Conservation (phyloP, 768 basidiomycete genomes). For the Amanita subjunquillea region DNA sequence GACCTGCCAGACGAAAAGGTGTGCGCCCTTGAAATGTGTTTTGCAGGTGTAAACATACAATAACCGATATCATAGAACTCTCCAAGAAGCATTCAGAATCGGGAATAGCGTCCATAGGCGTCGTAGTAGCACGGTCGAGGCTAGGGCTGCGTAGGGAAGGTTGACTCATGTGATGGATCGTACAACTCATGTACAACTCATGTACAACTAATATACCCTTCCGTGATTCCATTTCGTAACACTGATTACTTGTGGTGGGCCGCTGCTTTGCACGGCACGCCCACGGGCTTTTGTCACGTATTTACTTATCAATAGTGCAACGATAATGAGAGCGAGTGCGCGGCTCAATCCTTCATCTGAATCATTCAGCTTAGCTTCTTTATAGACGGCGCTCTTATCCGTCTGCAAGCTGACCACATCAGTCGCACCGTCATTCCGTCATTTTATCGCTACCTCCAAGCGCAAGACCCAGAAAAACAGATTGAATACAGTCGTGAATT, state of each 20-base stretch:
- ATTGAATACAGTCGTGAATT: slow-evolving; percentile 42
- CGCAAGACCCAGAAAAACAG: slow-evolving; percentile 47
- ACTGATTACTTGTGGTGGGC: no score
- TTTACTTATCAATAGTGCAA: no score
- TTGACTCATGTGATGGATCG: background rate
- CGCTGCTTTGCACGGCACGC: no score
- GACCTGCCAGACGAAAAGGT: background rate
- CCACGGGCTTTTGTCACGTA: no score
- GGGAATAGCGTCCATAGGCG: background rate
- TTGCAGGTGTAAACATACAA: background rate
- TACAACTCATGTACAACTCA: no score
- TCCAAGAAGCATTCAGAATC: slow-evolving; percentile 2
- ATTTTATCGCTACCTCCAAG: slow-evolving; percentile 69
- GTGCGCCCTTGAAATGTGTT: background rate
- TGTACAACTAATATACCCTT: no score
- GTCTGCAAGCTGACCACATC: slow-evolving; percentile 61
- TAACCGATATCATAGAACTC: slow-evolving; percentile 2
- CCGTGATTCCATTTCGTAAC: no score
- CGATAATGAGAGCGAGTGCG: no score
- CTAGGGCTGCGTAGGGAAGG: slow-evolving; percentile 1
- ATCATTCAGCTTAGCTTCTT: no score
- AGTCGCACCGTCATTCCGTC: slow-evolving; percentile 55
- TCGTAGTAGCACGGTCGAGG: background rate
- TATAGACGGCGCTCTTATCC: slow-evolving; percentile 37
- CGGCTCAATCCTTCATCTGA: no score